Percentiles rank a stretch among this genome's conserved stretches.
These are phyloP conservation scores for Penicillium pancosmium DNA, from an alignment of 495 filamentous ascomycete species.

Conservation along the genomic window DNA sequence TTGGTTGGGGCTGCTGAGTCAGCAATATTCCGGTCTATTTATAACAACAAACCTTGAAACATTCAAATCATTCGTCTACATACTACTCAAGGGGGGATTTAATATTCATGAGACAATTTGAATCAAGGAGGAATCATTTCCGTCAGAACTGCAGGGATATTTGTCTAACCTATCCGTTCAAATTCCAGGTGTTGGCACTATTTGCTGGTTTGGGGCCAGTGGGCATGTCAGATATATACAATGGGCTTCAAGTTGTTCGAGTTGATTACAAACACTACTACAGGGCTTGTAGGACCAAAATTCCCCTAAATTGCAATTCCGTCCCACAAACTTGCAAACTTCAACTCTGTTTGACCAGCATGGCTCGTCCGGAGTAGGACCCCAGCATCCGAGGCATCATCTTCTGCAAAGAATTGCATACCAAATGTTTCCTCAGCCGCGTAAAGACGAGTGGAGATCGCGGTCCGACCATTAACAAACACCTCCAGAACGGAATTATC, in stretches of 20 bases:
- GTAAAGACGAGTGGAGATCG: slow-evolving; percentile 14
- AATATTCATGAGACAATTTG: too few species aligned
- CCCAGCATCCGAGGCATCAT: neutral
- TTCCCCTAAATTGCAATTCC: neutral
- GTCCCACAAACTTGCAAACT: slow-evolving; percentile 11
- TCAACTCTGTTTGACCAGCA: slow-evolving; percentile 3
- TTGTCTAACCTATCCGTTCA: too few species aligned
- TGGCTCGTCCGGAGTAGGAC: neutral
- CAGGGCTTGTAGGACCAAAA: too few species aligned
- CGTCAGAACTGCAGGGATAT: neutral
- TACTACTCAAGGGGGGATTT: neutral
- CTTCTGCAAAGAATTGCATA: slow-evolving; percentile 9
- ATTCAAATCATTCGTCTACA: neutral
- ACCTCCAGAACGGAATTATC: slow-evolving; percentile 17
- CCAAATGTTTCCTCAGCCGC: slow-evolving; percentile 12
- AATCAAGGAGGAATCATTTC: neutral
- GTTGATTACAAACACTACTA: too few species aligned
- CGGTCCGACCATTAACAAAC: slow-evolving; percentile 18
- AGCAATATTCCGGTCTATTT: neutral
- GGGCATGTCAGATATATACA: too few species aligned
- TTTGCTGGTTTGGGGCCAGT: too few species aligned
- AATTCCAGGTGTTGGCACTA: too few species aligned
- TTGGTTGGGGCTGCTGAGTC: neutral
- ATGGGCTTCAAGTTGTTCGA: too few species aligned
- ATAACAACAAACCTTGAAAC: neutral